Percentiles rank a stretch among this genome's conserved stretches.
Conservation (phyloP, 2,329 filamentous ascomycete species). For the Emydomyces testavorans region DNA sequence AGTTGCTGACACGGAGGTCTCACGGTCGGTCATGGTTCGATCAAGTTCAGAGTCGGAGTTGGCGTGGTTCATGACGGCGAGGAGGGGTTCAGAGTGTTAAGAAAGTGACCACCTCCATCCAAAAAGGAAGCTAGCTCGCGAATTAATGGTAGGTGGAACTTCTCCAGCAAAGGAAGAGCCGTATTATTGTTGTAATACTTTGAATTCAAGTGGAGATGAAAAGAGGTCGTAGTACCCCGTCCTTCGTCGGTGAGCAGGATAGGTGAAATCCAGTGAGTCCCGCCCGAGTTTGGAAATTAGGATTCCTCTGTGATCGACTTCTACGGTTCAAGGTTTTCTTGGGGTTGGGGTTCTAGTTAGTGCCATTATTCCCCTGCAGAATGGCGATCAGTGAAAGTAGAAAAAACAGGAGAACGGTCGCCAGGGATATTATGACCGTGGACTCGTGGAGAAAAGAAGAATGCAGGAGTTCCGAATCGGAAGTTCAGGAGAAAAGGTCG, state of each 20-base stretch:
- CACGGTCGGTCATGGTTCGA: constrained; percentile 8
- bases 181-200: too few species aligned
- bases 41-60: neutral
- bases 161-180: too few species aligned
- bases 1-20: neutral
- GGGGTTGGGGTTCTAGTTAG: constrained; percentile 1
- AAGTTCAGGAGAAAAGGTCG: neutral
- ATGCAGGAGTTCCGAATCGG: neutral
- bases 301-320: too few species aligned
- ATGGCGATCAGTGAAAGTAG: constrained; percentile 1
- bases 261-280: neutral
- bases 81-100: constrained; percentile 4
- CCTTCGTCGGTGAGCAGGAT: neutral
- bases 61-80: constrained; percentile 24
- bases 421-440: neutral
- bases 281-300: neutral
- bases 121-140: constrained; percentile 4
- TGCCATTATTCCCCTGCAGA: neutral
- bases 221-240: neutral
- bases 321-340: constrained; percentile 5
- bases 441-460: neutral
- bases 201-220: too few species aligned
- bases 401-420: neutral
- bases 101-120: constrained; percentile 19
- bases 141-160: neutral